phyloP scores from a whole-genome alignment of 2,329 filamentous ascomycete genomes.

The Hymenoscyphus albidus region DNA sequence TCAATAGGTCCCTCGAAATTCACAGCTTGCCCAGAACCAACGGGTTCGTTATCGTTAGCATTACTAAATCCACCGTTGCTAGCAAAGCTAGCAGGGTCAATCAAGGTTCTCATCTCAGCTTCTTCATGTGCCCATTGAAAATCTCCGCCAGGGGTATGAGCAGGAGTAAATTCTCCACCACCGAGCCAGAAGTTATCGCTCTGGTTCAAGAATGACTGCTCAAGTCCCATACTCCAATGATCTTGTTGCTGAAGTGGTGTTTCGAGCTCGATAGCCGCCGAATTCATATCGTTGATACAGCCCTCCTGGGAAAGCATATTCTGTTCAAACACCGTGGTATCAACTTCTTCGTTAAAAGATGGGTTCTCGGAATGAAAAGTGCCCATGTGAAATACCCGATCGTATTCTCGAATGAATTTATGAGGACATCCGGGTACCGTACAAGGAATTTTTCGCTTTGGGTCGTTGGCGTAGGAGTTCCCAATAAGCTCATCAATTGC shows the following conservation, averaged over 20 bases:
- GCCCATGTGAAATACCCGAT: slow-evolving; percentile 54
- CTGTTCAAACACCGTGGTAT: not conserved
- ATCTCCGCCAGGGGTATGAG: slow-evolving; percentile 8
- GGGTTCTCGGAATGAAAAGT: slow-evolving; percentile 36
- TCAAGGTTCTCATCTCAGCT: slow-evolving; percentile 31
- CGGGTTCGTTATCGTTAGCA: not conserved
- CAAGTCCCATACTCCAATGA: slow-evolving; percentile 32
- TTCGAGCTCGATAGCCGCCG: not conserved
- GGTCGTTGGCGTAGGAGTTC: slow-evolving; percentile 48
- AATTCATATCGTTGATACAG: not conserved
- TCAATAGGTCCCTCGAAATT: slow-evolving; percentile 7
- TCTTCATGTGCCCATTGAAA: slow-evolving; percentile 24
- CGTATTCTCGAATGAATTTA: slow-evolving; percentile 54
- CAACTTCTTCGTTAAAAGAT: not conserved
- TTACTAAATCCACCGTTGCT: not conserved
- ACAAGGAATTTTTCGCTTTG: slow-evolving; percentile 46
- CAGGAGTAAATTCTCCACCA: slow-evolving; percentile 17
- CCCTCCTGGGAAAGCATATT: not conserved
- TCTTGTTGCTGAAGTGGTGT: slow-evolving; percentile 6
- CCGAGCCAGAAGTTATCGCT: slow-evolving; percentile 32
- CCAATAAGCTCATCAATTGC: slow-evolving; percentile 51
- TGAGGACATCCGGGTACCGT: slow-evolving; percentile 46
- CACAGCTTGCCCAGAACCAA: not conserved
- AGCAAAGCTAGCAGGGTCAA: slow-evolving; percentile 16
- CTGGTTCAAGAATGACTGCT: slow-evolving; percentile 19